Base-by-base conservation (phyloP, 352 stramenopile genomes). In the Pythium brassicae region DNA sequence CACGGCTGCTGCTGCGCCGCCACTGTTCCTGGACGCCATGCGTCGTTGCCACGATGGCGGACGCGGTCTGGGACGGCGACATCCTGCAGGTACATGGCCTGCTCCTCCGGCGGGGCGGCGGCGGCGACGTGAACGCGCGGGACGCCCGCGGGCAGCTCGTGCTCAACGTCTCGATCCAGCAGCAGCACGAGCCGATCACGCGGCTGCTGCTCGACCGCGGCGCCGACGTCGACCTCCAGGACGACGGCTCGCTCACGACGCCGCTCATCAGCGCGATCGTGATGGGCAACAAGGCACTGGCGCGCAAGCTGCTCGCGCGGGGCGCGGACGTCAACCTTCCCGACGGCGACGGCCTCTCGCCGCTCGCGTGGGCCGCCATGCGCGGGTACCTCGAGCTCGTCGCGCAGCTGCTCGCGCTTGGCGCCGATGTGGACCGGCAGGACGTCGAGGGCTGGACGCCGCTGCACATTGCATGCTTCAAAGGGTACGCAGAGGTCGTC, bases 251-350 rank as follows among this genome's bases (percentile, higher is more conserved):
- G 27, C 60, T 82, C 10, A 69, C 74, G 39, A 80, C 78, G n/a
- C 76, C 83, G 37, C 67, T 93, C 22, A 83, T 86, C 56, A 89
- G 72, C 43, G 73, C 74, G 2, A 83, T 89, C 58, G 80, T 93
- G 55, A 93, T 92, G 83, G 83, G 78, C 45, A 92, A 92, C 63
- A 92, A 92, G 57, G 74, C 79, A 22, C 50, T 93, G 3, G 83
- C 83, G 35, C 64, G 76, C 34, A 62, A 76, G 7, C 66, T 89
- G 2, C 51, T 92, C 8, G 76, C 83, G 57, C 63, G 65, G 32
- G 78, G 80, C 0, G 80, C 78, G 0, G 65, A 88, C 43, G 67
- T 79, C 11, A 72, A 89, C 14, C 52, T 89, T 12, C 57, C 66
- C 6, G 81, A 92, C 17, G 67, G 61, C 0, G 77, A 92, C 40